These are phyloP conservation scores for Globisporangium cylindrosporum DNA, from an alignment of 352 stramenopile species.

Conservation along the genomic window DNA sequence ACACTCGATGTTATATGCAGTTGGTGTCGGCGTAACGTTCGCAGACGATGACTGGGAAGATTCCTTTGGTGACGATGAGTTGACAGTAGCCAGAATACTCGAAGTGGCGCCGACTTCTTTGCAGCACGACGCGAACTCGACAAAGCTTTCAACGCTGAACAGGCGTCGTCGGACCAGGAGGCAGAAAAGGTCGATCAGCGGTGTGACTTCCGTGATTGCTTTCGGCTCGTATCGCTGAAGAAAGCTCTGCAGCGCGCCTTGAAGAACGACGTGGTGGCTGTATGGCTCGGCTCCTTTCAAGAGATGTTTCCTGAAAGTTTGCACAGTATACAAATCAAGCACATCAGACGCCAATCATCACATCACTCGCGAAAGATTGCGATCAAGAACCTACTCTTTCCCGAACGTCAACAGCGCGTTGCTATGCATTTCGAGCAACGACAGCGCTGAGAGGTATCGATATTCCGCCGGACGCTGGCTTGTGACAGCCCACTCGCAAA, in stretches of 20 bases:
- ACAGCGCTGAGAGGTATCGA: slow-evolving; percentile 73
- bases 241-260: slow-evolving; percentile 73
- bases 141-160: slow-evolving; percentile 71
- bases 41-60: slow-evolving; percentile 24
- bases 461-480: slow-evolving; percentile 79
- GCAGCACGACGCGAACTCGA: slow-evolving; percentile 61
- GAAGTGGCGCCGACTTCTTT: slow-evolving; percentile 33
- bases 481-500: slow-evolving; percentile 84
- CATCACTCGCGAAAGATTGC: background rate
- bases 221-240: slow-evolving; percentile 76
- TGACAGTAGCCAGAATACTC: slow-evolving; percentile 20
- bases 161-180: slow-evolving; percentile 68
- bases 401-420: slow-evolving; percentile 55
- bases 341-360: background rate
- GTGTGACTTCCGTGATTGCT: slow-evolving; percentile 69
- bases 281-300: slow-evolving; percentile 33
- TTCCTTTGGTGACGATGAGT: slow-evolving; percentile 24
- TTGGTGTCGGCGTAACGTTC: slow-evolving; percentile 47
- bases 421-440: slow-evolving; percentile 82
- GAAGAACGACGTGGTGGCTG: slow-evolving; percentile 69
- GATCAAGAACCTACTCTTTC: slow-evolving; percentile 38
- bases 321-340: slow-evolving; percentile 10
- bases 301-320: slow-evolving; percentile 37
- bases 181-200: slow-evolving; percentile 82
- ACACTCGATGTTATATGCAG: slow-evolving; percentile 86